phyloP scores from a whole-genome alignment of 2,329 filamentous ascomycete genomes.

The Pestalotiopsis sp. region DNA sequence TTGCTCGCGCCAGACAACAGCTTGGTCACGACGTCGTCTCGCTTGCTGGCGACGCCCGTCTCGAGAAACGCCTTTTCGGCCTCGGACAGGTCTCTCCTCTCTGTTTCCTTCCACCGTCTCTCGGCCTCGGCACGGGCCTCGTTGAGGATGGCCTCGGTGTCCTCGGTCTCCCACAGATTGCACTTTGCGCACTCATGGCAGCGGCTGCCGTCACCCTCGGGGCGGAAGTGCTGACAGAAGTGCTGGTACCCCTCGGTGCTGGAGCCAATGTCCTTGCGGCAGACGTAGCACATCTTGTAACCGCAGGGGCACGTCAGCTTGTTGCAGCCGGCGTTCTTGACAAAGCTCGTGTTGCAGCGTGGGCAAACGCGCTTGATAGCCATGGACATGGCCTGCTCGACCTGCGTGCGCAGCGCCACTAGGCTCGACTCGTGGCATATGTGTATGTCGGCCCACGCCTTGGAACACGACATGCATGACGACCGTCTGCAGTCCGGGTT shows the following conservation, averaged over 20 bases:
- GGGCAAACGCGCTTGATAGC: slow-evolving; percentile 96
- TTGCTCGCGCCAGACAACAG: slow-evolving; percentile 21
- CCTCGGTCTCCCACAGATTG: slow-evolving; percentile 78
- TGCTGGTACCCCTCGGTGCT: slow-evolving; percentile 78
- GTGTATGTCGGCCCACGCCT: slow-evolving; percentile 86
- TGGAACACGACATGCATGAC: slow-evolving; percentile 82
- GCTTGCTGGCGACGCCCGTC: slow-evolving; percentile 43
- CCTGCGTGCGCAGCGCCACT: slow-evolving; percentile 80
- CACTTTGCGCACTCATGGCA: slow-evolving; percentile 82
- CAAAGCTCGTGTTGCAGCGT: slow-evolving; percentile 85
- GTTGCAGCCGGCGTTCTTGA: slow-evolving; percentile 94
- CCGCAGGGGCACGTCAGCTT: slow-evolving; percentile 95
- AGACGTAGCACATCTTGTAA: slow-evolving; percentile 98
- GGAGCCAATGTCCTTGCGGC: slow-evolving; percentile 72
- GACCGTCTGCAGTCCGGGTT: slow-evolving; percentile 66
- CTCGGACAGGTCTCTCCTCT: slow-evolving; percentile 59
- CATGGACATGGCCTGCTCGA: slow-evolving; percentile 91
- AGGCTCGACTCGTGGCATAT: slow-evolving; percentile 84
- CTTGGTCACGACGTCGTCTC: slow-evolving; percentile 17
- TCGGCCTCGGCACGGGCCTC: slow-evolving; percentile 74
- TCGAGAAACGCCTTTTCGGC: slow-evolving; percentile 60
- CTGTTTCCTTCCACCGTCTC: slow-evolving; percentile 68
- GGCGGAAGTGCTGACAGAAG: slow-evolving; percentile 94
- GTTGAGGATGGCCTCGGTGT: slow-evolving; percentile 68
- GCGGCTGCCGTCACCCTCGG: slow-evolving; percentile 69